Conservation (phyloP, 1,139 yeast genomes). For the Hansenula anomala region DNA sequence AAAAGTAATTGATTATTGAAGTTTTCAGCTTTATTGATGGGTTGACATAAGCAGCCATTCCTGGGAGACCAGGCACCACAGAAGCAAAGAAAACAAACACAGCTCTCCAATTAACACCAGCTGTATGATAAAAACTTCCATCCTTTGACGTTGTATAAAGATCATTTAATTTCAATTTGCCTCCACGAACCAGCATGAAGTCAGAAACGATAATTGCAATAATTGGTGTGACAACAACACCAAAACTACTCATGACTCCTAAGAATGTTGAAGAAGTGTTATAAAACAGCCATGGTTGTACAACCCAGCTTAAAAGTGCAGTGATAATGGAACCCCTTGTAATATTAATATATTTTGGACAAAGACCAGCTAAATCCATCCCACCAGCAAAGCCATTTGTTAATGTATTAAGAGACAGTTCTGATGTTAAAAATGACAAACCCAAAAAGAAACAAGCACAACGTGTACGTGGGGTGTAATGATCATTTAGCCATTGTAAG, state of each 20-base stretch:
- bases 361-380: conserved; percentile 35
- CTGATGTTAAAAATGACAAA: conserved; percentile 30
- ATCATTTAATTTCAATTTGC: conserved; percentile 21
- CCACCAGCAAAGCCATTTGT: conserved; percentile 38
- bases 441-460: conserved; percentile 36
- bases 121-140: conserved; percentile 26
- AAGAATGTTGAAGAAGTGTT: conserved; percentile 31
- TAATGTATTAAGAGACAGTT: conserved; percentile 30
- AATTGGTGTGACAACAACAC: conserved; percentile 30
- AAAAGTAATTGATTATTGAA: conserved; percentile 16
- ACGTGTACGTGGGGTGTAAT: conserved; percentile 29
- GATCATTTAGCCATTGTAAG: conserved; percentile 27
- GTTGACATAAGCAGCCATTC: conserved; percentile 23
- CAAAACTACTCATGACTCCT: conserved; percentile 31
- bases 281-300: conserved; percentile 35
- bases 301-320: conserved; percentile 31
- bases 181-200: conserved; percentile 25
- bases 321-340: conserved; percentile 32
- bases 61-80: conserved; percentile 25
- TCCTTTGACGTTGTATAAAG: conserved; percentile 23
- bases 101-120: conserved; percentile 26
- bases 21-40: conserved; percentile 15
- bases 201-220: conserved; percentile 30
- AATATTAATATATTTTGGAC: conserved; percentile 32
- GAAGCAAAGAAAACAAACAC: conserved; percentile 19